phyloP scores from a whole-genome alignment of 2,329 filamentous ascomycete species.

The Lachnellula suecica region DNA sequence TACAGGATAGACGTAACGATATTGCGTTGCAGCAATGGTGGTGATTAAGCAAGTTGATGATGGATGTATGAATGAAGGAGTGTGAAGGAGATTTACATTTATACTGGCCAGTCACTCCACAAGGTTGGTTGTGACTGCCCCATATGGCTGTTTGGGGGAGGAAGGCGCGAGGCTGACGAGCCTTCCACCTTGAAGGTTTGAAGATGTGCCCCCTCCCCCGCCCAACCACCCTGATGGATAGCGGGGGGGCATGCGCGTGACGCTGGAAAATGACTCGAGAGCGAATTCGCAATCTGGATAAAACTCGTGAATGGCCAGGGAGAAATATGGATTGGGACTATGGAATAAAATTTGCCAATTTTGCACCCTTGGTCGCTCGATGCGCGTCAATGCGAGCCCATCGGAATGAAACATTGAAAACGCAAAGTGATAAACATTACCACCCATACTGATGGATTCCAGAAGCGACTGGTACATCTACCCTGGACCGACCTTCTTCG shows the following conservation, averaged over 20 bases:
- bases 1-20: background rate
- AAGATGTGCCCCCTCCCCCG: background rate
- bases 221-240: background rate
- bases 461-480: too few relatives aligned
- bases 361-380: too few relatives aligned
- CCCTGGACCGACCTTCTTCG: too few relatives aligned
- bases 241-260: background rate
- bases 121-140: background rate
- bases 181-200: background rate
- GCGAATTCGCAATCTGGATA: too few relatives aligned
- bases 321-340: too few relatives aligned
- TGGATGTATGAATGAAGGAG: background rate
- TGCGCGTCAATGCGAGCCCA: too few relatives aligned
- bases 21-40: conserved; percentile 1
- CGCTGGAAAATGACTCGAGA: too few relatives aligned
- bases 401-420: too few relatives aligned
- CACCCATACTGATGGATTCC: too few relatives aligned
- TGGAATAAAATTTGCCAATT: too few relatives aligned
- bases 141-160: background rate
- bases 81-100: background rate
- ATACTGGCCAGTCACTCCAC: background rate
- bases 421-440: too few relatives aligned
- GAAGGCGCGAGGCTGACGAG: background rate
- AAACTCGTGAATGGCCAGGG: too few relatives aligned
- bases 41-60: background rate